These are phyloP conservation scores for Ophiocordyceps robertsii DNA, from an alignment of 2,329 filamentous ascomycete genomes.

Conservation along the genomic window DNA sequence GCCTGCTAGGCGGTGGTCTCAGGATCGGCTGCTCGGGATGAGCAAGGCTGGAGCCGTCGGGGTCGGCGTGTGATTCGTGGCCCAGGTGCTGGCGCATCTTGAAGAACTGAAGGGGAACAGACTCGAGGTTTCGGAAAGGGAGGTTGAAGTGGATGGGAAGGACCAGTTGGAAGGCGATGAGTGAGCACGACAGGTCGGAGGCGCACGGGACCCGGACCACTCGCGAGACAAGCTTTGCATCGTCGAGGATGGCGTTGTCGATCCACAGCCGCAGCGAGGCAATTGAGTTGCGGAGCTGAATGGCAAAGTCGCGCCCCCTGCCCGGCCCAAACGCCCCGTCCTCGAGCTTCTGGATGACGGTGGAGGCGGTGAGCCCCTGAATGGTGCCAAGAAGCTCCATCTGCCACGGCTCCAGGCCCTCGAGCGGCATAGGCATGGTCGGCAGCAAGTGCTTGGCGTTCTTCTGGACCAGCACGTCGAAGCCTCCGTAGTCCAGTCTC, in stretches of 20 bases:
- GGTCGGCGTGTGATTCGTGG: slow-evolving; percentile 29
- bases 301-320: slow-evolving; percentile 22
- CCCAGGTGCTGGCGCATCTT: slow-evolving; percentile 51
- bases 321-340: slow-evolving; percentile 4
- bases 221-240: slow-evolving; percentile 28
- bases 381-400: slow-evolving; percentile 38
- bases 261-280: slow-evolving; percentile 25
- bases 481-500: slow-evolving; percentile 37
- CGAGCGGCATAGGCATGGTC: slow-evolving; percentile 37
- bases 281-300: slow-evolving; percentile 29
- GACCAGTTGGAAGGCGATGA: slow-evolving; percentile 45
- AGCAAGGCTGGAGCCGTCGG: slow-evolving; percentile 44
- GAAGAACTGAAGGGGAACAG: slow-evolving; percentile 52
- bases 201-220: slow-evolving; percentile 28
- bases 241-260: slow-evolving; percentile 30
- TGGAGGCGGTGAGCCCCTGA: slow-evolving; percentile 27
- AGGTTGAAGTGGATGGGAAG: slow-evolving; percentile 46
- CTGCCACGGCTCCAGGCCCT: slow-evolving; percentile 40
- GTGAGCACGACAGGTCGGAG: slow-evolving; percentile 7
- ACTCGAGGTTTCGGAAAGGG: slow-evolving; percentile 37
- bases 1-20: not conserved
- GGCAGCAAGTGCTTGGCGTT: slow-evolving; percentile 47
- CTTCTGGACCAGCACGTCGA: slow-evolving; percentile 48
- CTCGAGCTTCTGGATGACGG: slow-evolving; percentile 21
- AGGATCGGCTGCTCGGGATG: not conserved